Conservation (phyloP, 371 early-diverging fungal species). For the Mucor circinelloides region DNA sequence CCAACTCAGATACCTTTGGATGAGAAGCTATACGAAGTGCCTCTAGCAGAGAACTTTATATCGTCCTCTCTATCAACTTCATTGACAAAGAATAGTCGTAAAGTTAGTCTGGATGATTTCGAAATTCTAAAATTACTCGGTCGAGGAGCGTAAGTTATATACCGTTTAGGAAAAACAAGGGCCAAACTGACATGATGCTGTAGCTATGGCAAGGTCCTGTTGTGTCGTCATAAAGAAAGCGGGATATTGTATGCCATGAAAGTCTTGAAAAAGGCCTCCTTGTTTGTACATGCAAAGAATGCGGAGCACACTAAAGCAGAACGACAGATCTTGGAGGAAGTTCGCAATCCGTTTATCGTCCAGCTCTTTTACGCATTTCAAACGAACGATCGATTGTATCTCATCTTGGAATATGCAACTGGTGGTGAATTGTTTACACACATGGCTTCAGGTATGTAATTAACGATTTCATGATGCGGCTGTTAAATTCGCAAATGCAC, state of each 20-base stretch:
- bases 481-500: not conserved
- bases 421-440: conserved; percentile 96
- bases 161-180: not conserved
- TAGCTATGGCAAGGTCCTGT: conserved; percentile 50
- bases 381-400: conserved; percentile 84
- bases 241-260: conserved; percentile 88
- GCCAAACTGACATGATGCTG: not conserved
- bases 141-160: conserved; percentile 66
- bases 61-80: conserved; percentile 38
- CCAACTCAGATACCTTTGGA: conserved; percentile 31
- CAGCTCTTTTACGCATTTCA: conserved; percentile 95
- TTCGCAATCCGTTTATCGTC: conserved; percentile 92
- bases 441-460: conserved; percentile 38
- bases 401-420: conserved; percentile 97
- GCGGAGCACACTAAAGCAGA: conserved; percentile 78
- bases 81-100: conserved; percentile 35
- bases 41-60: conserved; percentile 36
- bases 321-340: conserved; percentile 74
- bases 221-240: conserved; percentile 44
- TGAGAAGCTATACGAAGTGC: conserved; percentile 44
- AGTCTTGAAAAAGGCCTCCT: conserved; percentile 84
- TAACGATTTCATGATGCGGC: not conserved
- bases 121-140: conserved; percentile 92
- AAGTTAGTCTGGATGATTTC: conserved; percentile 90
- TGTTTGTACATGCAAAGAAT: conserved; percentile 71